Conservation (phyloP, 78 protist species). For the Guillardia theta region DNA sequence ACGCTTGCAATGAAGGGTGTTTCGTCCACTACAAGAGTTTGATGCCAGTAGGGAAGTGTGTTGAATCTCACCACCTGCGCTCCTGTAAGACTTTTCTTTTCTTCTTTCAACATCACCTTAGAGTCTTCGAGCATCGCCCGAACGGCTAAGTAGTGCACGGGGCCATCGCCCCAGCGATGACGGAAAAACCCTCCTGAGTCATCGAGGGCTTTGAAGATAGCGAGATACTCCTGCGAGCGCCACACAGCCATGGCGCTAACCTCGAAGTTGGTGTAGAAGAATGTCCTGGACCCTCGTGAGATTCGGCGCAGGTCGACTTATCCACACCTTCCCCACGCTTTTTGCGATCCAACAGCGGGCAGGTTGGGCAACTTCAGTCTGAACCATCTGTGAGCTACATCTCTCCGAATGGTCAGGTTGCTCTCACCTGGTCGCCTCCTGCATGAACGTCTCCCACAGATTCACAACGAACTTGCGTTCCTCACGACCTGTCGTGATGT, state of each 20-base stretch:
- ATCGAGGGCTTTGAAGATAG: background rate
- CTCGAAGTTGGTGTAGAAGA: constrained; percentile 10
- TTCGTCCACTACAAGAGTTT: background rate
- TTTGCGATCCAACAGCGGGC: too few relatives aligned
- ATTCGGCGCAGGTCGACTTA: too few relatives aligned
- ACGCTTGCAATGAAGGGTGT: too few relatives aligned
- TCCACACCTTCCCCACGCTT: too few relatives aligned
- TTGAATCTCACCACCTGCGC: background rate
- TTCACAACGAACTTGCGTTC: background rate
- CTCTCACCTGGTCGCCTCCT: too few relatives aligned
- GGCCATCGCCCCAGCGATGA: background rate
- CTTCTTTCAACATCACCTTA: too few relatives aligned
- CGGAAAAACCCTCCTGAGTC: background rate
- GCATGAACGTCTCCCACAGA: background rate
- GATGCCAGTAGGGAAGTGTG: background rate
- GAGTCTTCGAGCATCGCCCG: background rate
- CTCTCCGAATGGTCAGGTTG: too few relatives aligned
- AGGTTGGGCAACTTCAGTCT: too few relatives aligned
- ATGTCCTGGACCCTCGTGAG: too few relatives aligned
- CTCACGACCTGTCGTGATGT: background rate
- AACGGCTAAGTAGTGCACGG: background rate
- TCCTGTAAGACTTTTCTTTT: background rate
- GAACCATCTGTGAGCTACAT: too few relatives aligned
- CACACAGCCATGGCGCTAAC: background rate
- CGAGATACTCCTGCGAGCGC: background rate